Conservation (phyloP, 108 stramenopile species). For the Fragilaria crotonensis region DNA sequence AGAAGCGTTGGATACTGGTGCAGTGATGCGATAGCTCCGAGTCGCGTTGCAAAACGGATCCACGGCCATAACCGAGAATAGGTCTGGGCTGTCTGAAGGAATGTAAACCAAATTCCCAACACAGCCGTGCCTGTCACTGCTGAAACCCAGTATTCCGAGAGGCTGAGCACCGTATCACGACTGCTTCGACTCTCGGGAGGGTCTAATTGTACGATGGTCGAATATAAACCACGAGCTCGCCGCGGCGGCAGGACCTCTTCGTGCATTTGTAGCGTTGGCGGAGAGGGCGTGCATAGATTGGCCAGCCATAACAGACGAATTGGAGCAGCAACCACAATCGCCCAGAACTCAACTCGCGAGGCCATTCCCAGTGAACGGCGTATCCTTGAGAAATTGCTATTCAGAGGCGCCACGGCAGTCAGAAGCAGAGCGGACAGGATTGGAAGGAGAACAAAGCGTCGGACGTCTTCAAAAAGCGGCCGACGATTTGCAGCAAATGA, state of each 20-base stretch:
- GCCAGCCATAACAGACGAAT: slow-evolving; percentile 6
- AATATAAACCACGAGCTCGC: slow-evolving; percentile 1
- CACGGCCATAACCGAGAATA: slow-evolving; percentile 10
- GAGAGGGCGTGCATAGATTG: neutral
- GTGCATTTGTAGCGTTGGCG: neutral
- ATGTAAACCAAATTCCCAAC: slow-evolving; percentile 8
- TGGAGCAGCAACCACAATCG: slow-evolving; percentile 19
- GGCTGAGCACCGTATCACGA: slow-evolving; percentile 33
- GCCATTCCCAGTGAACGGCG: neutral
- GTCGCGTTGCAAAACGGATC: slow-evolving; percentile 33
- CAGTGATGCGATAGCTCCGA: slow-evolving; percentile 49
- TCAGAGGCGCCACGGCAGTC: neutral
- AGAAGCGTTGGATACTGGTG: slow-evolving; percentile 49
- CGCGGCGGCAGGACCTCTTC: neutral
- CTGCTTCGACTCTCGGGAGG: slow-evolving; percentile 8
- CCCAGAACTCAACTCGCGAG: slow-evolving; percentile 22
- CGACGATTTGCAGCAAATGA: slow-evolving; percentile 12
- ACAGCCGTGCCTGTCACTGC: slow-evolving; percentile 28
- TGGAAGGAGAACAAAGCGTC: slow-evolving; percentile 12
- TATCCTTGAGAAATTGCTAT: neutral
- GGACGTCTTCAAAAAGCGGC: slow-evolving; percentile 7
- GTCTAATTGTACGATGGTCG: neutral
- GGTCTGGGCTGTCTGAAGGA: neutral
- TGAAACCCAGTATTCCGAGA: slow-evolving; percentile 59
- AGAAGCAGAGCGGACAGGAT: slow-evolving; percentile 9